phyloP scores from a whole-genome alignment of 148 eudicot genomes.

The Camellia japonica region DNA sequence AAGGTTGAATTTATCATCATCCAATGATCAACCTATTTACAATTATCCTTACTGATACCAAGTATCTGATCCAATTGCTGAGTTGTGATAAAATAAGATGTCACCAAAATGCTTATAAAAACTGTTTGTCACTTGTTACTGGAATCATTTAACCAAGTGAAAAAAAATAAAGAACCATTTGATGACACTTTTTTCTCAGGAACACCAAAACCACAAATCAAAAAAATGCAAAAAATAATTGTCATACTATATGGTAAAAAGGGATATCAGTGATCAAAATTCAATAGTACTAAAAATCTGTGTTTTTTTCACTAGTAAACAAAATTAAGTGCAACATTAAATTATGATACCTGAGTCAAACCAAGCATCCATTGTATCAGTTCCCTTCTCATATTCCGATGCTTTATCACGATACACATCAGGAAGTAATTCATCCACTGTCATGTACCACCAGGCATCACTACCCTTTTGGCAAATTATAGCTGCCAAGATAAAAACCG shows the following conservation, averaged over 20 bases:
- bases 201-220: neutral
- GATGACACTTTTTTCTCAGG: too few relatives aligned
- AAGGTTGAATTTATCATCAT: too few relatives aligned
- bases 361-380: conserved; percentile 56
- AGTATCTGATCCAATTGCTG: too few relatives aligned
- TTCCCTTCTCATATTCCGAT: conserved; percentile 54
- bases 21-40: too few relatives aligned
- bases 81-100: too few relatives aligned
- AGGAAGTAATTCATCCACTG: conserved; percentile 85
- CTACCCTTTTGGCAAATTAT: conserved; percentile 82
- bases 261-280: neutral
- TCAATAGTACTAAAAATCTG: neutral
- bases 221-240: neutral
- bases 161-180: too few relatives aligned
- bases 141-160: too few relatives aligned
- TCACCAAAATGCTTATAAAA: too few relatives aligned
- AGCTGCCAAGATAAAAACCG: conserved; percentile 42
- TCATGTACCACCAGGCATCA: conserved; percentile 99
- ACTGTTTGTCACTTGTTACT: too few relatives aligned
- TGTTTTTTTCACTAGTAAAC: neutral
- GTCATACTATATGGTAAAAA: neutral
- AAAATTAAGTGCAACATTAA: neutral
- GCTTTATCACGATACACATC: conserved; percentile 73
- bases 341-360: conserved; percentile 74
- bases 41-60: too few relatives aligned